A percentile compares a stretch with the other conserved stretches of the same genome.
These are phyloP conservation scores for Elaeis oleifera DNA, from an alignment of 202 grass and related monocot species.

Conservation along the genomic window DNA sequence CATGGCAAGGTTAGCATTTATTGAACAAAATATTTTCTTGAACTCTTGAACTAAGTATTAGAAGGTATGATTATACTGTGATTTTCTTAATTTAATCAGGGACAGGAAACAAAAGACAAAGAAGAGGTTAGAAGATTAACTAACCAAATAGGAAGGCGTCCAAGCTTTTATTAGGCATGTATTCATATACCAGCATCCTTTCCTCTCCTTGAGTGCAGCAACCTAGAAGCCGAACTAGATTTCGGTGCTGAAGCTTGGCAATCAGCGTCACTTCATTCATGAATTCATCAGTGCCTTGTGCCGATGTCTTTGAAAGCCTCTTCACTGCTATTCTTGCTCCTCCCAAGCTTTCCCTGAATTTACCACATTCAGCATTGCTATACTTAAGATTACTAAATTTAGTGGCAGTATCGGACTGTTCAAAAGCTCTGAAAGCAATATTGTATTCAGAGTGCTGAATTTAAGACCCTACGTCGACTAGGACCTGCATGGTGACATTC, in stretches of 20 bases:
- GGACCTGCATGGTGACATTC: too few species aligned
- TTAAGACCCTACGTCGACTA: too few species aligned
- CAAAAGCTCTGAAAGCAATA: too few species aligned
- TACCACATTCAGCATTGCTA: background rate
- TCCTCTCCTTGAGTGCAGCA: conserved; percentile 41
- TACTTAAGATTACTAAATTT: too few species aligned
- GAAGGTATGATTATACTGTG: too few species aligned
- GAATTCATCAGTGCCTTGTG: conserved; percentile 47
- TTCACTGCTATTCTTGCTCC: conserved; percentile 56
- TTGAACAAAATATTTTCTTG: too few species aligned
- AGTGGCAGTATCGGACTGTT: too few species aligned
- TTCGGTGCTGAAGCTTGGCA: conserved; percentile 54
- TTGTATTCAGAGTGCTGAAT: too few species aligned
- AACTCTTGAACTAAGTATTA: too few species aligned
- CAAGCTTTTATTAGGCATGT: conserved; percentile 55
- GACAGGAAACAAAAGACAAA: background rate
- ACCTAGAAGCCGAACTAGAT: conserved; percentile 49
- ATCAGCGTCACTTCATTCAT: conserved; percentile 53
- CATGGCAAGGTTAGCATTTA: too few species aligned
- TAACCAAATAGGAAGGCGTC: conserved; percentile 31
- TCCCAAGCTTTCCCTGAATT: conserved; percentile 44
- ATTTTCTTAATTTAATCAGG: background rate
- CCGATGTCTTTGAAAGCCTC: conserved; percentile 41
- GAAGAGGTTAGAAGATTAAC: background rate
- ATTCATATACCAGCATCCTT: conserved; percentile 52